A percentile compares a stretch with the other conserved stretches of the same genome.
These are phyloP conservation scores for Suhomyces coccinellae DNA, from an alignment of 1,139 yeast species.

Conservation along the genomic window DNA sequence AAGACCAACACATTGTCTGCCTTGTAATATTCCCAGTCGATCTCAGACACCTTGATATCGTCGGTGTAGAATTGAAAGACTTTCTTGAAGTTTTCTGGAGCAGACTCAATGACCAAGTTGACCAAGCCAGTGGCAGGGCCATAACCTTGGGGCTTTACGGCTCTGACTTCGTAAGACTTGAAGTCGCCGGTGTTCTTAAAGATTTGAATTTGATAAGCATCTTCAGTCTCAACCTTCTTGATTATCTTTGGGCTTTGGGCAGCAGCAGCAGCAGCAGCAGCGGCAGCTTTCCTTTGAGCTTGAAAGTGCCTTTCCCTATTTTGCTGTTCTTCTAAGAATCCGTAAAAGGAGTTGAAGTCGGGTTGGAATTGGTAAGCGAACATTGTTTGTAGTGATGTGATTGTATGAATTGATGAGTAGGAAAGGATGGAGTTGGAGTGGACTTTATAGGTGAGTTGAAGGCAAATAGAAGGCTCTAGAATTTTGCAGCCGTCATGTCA, in stretches of 20 bases:
- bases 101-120: slow-evolving; percentile 33
- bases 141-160: slow-evolving; percentile 23
- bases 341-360: slow-evolving; percentile 5
- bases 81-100: slow-evolving; percentile 35
- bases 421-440: neutral
- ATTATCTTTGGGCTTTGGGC: slow-evolving; percentile 30
- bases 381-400: slow-evolving; percentile 5
- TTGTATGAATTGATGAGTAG: neutral
- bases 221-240: slow-evolving; percentile 40
- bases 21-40: slow-evolving; percentile 40
- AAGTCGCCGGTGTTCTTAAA: slow-evolving; percentile 39
- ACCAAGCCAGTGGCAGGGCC: slow-evolving; percentile 22
- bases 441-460: slow-evolving; percentile 1
- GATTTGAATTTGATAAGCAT: slow-evolving; percentile 40
- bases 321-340: slow-evolving; percentile 14
- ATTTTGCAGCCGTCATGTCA: slow-evolving; percentile 10
- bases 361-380: slow-evolving; percentile 12
- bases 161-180: slow-evolving; percentile 41
- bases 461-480: slow-evolving; percentile 10
- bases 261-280: slow-evolving; percentile 10
- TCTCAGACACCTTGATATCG: slow-evolving; percentile 34
- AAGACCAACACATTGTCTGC: slow-evolving; percentile 39
- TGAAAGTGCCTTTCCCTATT: slow-evolving; percentile 17
- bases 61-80: slow-evolving; percentile 34
- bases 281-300: slow-evolving; percentile 5